A percentile compares a stretch with the other conserved stretches of the same genome.
Conservation (phyloP, 371 early-diverging fungal genomes). For the Basidiobolus meristosporus region DNA sequence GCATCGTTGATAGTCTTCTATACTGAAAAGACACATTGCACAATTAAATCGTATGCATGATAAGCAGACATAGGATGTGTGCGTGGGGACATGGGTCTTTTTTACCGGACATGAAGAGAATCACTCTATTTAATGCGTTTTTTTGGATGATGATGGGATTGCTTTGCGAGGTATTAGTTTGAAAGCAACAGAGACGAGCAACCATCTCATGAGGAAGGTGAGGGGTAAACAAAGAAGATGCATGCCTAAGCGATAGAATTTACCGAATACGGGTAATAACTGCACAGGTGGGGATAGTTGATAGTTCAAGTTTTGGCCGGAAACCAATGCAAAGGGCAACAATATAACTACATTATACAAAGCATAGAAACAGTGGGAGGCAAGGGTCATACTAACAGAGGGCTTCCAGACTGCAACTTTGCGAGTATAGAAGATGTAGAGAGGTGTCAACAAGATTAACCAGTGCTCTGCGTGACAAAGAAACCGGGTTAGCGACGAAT, state of each 20-base stretch:
- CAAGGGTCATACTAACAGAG: constrained; percentile 19
- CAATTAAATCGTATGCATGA: too few relatives aligned
- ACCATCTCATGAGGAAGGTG: too few relatives aligned
- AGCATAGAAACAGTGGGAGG: constrained; percentile 29
- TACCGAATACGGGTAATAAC: constrained; percentile 4
- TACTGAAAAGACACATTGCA: too few relatives aligned
- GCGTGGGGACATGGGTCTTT: too few relatives aligned
- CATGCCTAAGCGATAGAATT: neutral
- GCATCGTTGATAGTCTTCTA: too few relatives aligned
- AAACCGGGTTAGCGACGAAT: neutral
- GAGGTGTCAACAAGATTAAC: constrained; percentile 22
- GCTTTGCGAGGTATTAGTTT: too few relatives aligned
- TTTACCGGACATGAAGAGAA: too few relatives aligned
- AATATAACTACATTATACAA: constrained; percentile 31
- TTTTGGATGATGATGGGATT: too few relatives aligned
- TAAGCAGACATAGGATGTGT: too few relatives aligned
- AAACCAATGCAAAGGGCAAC: constrained; percentile 21
- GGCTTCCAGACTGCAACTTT: constrained; percentile 29
- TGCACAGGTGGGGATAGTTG: constrained; percentile 32
- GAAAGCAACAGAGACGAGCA: too few relatives aligned
- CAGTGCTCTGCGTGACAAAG: constrained; percentile 20
- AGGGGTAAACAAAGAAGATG: too few relatives aligned
- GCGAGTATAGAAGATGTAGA: constrained; percentile 32
- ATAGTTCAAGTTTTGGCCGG: constrained; percentile 35
- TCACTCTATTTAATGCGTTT: too few relatives aligned